phyloP scores from a whole-genome alignment of 345 rosid species.

The Ailanthus altissimus region DNA sequence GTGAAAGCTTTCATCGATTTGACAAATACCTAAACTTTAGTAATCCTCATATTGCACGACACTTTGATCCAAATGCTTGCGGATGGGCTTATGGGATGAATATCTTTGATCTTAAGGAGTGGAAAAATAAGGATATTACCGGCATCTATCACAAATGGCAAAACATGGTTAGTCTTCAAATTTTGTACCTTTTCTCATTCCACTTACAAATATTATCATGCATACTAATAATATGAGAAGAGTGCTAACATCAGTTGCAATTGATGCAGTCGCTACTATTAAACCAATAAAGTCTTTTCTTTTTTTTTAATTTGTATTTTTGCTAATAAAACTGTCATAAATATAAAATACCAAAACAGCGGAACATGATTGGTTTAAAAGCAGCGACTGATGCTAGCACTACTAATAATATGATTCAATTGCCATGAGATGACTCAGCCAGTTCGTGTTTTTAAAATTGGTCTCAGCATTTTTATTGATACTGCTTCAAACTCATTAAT shows the following conservation, averaged over 20 bases:
- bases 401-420: neutral
- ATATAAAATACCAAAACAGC: too few species aligned
- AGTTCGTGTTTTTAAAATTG: neutral
- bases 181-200: neutral
- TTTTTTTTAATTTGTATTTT: too few species aligned
- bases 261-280: too few species aligned
- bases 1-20: slow-evolving; percentile 96
- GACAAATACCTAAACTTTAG: slow-evolving; percentile 95
- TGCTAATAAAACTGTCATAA: too few species aligned
- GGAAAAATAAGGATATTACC: slow-evolving; percentile 94
- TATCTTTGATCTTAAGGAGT: slow-evolving; percentile 83
- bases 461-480: neutral
- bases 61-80: slow-evolving; percentile 94
- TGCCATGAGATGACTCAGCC: neutral
- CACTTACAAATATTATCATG: neutral
- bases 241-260: too few species aligned
- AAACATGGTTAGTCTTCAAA: slow-evolving; percentile 68
- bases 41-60: slow-evolving; percentile 85
- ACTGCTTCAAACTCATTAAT: neutral
- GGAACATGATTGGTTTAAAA: too few species aligned
- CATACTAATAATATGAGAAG: neutral
- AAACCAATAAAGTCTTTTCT: too few species aligned
- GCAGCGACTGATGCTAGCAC: too few species aligned
- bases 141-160: slow-evolving; percentile 99
- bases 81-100: slow-evolving; percentile 99